These are phyloP conservation scores for Asterochloris sp. DNA, from an alignment of 139 green algal species.

Conservation along the genomic window DNA sequence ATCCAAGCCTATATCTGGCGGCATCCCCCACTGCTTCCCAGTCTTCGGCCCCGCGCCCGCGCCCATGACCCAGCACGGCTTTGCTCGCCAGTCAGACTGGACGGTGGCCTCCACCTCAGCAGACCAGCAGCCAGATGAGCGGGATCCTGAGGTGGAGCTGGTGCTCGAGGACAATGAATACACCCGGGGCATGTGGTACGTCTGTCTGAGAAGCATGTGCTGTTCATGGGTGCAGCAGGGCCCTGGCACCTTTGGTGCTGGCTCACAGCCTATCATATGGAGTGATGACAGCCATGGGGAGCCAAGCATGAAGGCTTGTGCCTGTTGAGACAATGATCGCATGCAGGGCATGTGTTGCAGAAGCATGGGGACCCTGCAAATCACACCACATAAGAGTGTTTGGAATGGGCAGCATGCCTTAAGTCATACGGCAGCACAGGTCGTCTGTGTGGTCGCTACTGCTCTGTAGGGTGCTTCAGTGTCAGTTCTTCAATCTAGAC, in stretches of 20 bases:
- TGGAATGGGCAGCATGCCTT: too few relatives aligned
- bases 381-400: too few relatives aligned
- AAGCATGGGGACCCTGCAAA: too few relatives aligned
- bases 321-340: neutral
- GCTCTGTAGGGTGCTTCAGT: too few relatives aligned
- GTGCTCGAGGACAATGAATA: constrained; percentile 85
- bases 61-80: constrained; percentile 93
- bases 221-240: too few relatives aligned
- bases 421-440: too few relatives aligned
- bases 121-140: constrained; percentile 89
- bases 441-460: too few relatives aligned
- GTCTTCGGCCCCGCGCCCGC: constrained; percentile 67
- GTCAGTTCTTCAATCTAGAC: too few relatives aligned
- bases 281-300: neutral
- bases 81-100: constrained; percentile 96
- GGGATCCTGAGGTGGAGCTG: constrained; percentile 80
- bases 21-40: constrained; percentile 97
- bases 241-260: neutral
- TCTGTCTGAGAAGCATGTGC: neutral
- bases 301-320: neutral
- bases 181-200: constrained; percentile 84
- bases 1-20: constrained; percentile 86
- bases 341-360: too few relatives aligned
- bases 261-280: neutral
- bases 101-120: constrained; percentile 68